A percentile compares a stretch with the other conserved stretches of the same genome.
phyloP scores from a whole-genome alignment of 1,139 yeast genomes.

The Eremothecium cymbalariae region DNA sequence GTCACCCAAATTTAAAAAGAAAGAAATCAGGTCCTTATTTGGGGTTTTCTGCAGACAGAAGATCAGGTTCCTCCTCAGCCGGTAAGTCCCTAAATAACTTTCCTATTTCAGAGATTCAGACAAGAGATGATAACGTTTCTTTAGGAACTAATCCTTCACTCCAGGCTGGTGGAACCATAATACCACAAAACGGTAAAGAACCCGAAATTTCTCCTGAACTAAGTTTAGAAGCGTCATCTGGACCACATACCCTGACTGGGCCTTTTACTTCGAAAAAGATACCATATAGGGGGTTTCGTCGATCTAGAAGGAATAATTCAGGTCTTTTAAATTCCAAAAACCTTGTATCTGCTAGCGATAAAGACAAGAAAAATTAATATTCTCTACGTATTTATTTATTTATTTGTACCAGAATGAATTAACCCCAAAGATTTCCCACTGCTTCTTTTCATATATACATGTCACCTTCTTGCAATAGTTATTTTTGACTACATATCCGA shows the following conservation, averaged over 20 bases:
- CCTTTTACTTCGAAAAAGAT: background rate
- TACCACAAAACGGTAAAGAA: background rate
- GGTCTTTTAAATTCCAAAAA: background rate
- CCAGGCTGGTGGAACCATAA: background rate
- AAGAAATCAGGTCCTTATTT: slow-evolving; percentile 4
- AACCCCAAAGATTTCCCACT: slow-evolving; percentile 27
- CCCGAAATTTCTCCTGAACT: background rate
- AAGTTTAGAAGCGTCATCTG: too few relatives aligned
- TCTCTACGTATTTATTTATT: background rate
- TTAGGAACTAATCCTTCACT: background rate
- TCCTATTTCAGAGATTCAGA: slow-evolving; percentile 1
- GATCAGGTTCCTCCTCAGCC: slow-evolving; percentile 3
- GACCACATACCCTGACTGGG: background rate
- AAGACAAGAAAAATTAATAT: background rate
- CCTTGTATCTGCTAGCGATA: background rate
- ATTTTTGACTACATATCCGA: slow-evolving; percentile 19
- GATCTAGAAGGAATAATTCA: background rate
- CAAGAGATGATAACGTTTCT: background rate
- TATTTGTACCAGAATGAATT: slow-evolving; percentile 20
- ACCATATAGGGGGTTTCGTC: background rate
- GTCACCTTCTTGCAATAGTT: slow-evolving; percentile 19
- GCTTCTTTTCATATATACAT: slow-evolving; percentile 25
- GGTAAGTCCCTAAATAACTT: slow-evolving; percentile 1
- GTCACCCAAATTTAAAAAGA: slow-evolving; percentile 9
- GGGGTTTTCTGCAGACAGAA: slow-evolving; percentile 5